Base-by-base conservation (phyloP, 495 filamentous ascomycete species). In the Xylona heveae region DNA sequence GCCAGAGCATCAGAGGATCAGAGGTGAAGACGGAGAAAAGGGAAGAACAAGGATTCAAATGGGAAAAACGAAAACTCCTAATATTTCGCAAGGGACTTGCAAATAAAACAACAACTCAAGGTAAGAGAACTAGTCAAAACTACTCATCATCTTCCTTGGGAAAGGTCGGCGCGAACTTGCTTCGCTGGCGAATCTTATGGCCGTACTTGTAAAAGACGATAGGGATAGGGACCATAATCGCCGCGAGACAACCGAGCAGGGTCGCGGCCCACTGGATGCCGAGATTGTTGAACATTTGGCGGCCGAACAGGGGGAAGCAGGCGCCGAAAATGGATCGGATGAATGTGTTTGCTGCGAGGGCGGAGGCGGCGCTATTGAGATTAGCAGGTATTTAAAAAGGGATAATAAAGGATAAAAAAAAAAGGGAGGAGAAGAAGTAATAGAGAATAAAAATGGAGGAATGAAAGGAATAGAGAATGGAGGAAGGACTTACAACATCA, bases 401-500 rank as follows among this genome's bases (percentile, higher is more conserved):
- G 9, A 5, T 5, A 6, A 6, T 35, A 5, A 10, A 21, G 2
- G 22, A 21, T 12, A 15, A 19, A 18, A 19, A 26, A 13, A 35
- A 34, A 34, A 36, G 20, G 19, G 9, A 6, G 14, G 4, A 23
- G 6, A 50, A 38, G 34, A 32, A 27, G 7, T 10, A 6, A 25
- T 8, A 8, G 23, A 21, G 5, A 19, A 4, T 7, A n/a, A n/a
- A 38, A 13, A 23, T 18, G 4, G 9, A 6, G 14, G 4, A 23
- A 7, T 49, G 37, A 33, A 32, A 27, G 7, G n/a, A 6, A 25
- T 8, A 8, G 23, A 21, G 5, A 19, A 4, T 7, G 1, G 22
- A 14, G 13, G 33, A 19, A n/a, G 30, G 3, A 62, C 66, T 53
- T 55, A 74, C 66, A 85, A 76, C 59, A 85, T 82, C 36, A 90